Conservation (phyloP, 768 basidiomycete species). For the Rubroboletus satanas region DNA sequence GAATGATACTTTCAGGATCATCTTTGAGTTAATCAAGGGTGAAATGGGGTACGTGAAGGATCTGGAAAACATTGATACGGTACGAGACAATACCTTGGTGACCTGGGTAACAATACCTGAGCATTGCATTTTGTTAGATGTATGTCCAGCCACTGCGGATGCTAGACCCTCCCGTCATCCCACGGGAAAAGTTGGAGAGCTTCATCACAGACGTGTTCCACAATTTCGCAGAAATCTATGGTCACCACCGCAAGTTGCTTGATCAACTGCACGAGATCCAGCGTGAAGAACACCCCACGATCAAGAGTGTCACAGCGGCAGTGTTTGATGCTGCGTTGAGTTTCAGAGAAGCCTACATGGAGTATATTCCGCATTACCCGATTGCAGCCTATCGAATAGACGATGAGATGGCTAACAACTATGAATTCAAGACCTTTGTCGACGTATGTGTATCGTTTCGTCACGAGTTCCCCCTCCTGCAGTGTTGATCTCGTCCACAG, state of each 20-base stretch:
- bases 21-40: constrained; percentile 92
- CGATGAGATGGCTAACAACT: constrained; percentile 81
- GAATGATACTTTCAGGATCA: constrained; percentile 51
- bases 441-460: constrained; percentile 49
- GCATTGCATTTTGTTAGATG: constrained; percentile 46
- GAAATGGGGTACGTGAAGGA: constrained; percentile 96
- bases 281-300: constrained; percentile 77
- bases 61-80: constrained; percentile 78
- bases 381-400: constrained; percentile 86
- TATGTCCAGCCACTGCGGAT: constrained; percentile 73
- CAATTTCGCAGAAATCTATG: constrained; percentile 74
- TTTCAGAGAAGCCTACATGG: constrained; percentile 89
- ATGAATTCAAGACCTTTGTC: constrained; percentile 75
- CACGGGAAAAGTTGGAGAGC: constrained; percentile 59
- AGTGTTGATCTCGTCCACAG: constrained; percentile 23
- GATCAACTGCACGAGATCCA: constrained; percentile 84
- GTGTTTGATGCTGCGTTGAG: constrained; percentile 87
- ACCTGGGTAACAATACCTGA: not conserved
- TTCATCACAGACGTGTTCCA: constrained; percentile 90
- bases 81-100: constrained; percentile 32
- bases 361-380: constrained; percentile 91
- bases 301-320: constrained; percentile 77
- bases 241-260: constrained; percentile 71
- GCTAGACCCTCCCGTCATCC: constrained; percentile 74
- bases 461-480: not conserved